Conservation (phyloP, 805 yeast genomes). For the Blastobotrys terrestris region DNA sequence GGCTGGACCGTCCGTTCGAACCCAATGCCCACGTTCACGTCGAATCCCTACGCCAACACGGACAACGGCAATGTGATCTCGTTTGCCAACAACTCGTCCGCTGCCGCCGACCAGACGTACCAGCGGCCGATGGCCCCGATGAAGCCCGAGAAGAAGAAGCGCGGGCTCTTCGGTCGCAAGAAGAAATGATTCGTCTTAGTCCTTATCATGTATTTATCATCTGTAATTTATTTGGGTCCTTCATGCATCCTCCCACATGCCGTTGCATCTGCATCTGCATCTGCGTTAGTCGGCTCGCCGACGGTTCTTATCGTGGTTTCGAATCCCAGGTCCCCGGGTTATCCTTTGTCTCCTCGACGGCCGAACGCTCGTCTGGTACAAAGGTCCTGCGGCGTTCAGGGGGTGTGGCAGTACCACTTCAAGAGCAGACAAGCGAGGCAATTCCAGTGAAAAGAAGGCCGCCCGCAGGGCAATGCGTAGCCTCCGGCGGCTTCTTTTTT, state of each 20-base stretch:
- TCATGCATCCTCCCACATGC: background rate
- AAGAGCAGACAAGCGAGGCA: too few species aligned
- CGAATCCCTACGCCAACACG: slow-evolving; percentile 27
- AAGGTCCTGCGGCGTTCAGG: too few species aligned
- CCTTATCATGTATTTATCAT: too few species aligned
- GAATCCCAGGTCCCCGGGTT: too few species aligned
- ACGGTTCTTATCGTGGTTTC: too few species aligned
- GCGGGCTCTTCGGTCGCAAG: slow-evolving; percentile 73
- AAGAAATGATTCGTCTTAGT: slow-evolving; percentile 37
- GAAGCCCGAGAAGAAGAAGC: slow-evolving; percentile 61
- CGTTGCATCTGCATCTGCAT: background rate
- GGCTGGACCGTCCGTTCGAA: slow-evolving; percentile 83
- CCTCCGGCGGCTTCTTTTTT: too few species aligned
- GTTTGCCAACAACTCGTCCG: slow-evolving; percentile 20
- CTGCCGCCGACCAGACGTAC: slow-evolving; percentile 21
- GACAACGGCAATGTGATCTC: slow-evolving; percentile 34
- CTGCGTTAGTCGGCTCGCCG: background rate
- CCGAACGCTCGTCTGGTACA: too few species aligned
- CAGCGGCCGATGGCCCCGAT: slow-evolving; percentile 37
- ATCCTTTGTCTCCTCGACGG: too few species aligned
- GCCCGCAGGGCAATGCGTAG: too few species aligned
- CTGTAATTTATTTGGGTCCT: background rate
- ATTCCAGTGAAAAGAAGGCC: too few species aligned
- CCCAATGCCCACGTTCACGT: slow-evolving; percentile 52
- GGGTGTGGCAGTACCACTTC: too few species aligned